phyloP scores from a whole-genome alignment of 306 rosid species.

The Macrotyloma uniflorum region DNA sequence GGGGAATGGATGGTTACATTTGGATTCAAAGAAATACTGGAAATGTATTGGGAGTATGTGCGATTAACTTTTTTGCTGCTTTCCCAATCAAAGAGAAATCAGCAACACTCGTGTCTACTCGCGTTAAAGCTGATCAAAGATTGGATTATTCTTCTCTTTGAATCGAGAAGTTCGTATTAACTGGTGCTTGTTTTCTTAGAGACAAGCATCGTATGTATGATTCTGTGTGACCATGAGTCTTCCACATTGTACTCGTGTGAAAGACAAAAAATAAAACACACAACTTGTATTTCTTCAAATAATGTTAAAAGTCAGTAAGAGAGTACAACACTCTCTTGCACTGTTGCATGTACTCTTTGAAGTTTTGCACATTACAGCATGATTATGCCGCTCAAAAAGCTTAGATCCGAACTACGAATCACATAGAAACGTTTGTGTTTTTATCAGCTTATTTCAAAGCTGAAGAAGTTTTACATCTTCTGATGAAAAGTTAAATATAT shows the following conservation, averaged over 20 bases:
- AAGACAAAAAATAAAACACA: not conserved
- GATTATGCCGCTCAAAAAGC: no score
- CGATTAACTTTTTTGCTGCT: not conserved
- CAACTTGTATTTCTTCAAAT: not conserved
- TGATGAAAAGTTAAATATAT: no score
- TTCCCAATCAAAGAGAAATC: not conserved
- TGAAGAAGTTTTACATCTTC: no score
- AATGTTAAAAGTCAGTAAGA: no score
- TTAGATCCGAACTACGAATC: no score
- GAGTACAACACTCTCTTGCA: no score
- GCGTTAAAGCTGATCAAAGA: not conserved
- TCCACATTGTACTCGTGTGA: not conserved
- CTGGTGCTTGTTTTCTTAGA: not conserved
- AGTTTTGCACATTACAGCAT: no score
- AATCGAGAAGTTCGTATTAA: not conserved
- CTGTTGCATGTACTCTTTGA: no score
- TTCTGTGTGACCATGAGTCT: not conserved
- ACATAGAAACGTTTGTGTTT: no score
- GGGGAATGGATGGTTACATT: constrained; percentile 60
- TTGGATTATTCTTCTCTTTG: not conserved
- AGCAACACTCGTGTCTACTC: not conserved
- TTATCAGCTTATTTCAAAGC: no score
- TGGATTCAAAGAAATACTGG: constrained; percentile 50
- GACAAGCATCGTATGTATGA: not conserved
- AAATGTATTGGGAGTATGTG: not conserved